A percentile compares a stretch with the other conserved stretches of the same genome.
phyloP scores from a whole-genome alignment of 768 basidiomycete genomes.

The Mycena leptocephala region DNA sequence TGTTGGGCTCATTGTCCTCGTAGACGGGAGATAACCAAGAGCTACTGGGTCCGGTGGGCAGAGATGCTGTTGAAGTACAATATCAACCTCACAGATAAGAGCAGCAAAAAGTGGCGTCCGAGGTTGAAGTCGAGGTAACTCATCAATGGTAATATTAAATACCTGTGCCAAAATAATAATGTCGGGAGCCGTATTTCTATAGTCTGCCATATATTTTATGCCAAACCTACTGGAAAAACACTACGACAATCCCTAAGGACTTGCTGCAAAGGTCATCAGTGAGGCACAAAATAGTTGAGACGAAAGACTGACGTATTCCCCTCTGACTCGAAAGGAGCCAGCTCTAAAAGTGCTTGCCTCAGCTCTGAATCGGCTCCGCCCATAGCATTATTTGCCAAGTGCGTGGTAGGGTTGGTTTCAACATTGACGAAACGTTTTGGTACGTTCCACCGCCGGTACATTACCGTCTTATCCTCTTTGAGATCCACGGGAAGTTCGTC shows the following conservation, averaged over 20 bases:
- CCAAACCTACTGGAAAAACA: slow-evolving; percentile 13
- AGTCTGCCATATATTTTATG: too few relatives aligned
- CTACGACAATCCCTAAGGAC: slow-evolving; percentile 17
- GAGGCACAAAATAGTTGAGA: neutral
- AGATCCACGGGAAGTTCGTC: slow-evolving; percentile 31
- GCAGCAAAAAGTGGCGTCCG: slow-evolving; percentile 17
- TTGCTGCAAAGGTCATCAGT: slow-evolving; percentile 14
- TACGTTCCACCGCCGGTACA: slow-evolving; percentile 47
- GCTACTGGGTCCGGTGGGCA: slow-evolving; percentile 26
- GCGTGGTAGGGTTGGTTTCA: slow-evolving; percentile 53
- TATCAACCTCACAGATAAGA: slow-evolving; percentile 15
- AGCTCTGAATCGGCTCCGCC: slow-evolving; percentile 55
- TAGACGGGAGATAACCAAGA: slow-evolving; percentile 24
- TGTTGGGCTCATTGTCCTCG: neutral
- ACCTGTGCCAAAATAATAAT: too few relatives aligned
- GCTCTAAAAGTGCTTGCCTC: slow-evolving; percentile 47
- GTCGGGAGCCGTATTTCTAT: too few relatives aligned
- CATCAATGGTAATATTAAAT: too few relatives aligned
- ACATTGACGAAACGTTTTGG: slow-evolving; percentile 47
- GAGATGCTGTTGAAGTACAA: slow-evolving; percentile 8
- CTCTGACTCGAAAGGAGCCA: slow-evolving; percentile 48
- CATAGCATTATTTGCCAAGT: slow-evolving; percentile 58
- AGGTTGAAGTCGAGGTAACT: slow-evolving; percentile 2
- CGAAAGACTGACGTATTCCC: slow-evolving; percentile 44
- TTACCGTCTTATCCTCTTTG: slow-evolving; percentile 41